Evolutionary conservation across 208 protist genomes (phyloP).

Genomic region (Novymonas esmeraldas): DNA sequence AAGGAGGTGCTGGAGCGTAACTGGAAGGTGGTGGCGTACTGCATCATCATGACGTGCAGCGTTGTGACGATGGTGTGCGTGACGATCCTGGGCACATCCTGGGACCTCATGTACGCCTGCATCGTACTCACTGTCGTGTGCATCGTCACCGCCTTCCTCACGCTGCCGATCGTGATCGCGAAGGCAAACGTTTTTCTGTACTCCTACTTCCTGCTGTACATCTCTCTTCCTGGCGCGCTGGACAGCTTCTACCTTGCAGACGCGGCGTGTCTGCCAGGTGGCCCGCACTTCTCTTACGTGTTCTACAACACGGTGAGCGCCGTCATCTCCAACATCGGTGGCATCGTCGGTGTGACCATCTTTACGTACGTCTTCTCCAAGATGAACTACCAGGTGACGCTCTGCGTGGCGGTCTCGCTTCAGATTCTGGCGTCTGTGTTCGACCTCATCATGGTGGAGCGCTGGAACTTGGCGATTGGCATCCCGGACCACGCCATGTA

Average conservation of each 20-base stretch:
- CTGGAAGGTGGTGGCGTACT: constrained; percentile 58
- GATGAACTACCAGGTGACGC: constrained; percentile 52
- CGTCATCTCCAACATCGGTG: constrained; percentile 48
- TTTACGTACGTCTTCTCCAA: constrained; percentile 67
- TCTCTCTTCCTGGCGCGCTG: constrained; percentile 58
- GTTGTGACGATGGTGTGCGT: constrained; percentile 42
- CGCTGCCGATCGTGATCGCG: constrained; percentile 53
- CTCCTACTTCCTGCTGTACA: constrained; percentile 46
- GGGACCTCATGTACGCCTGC: constrained; percentile 32
- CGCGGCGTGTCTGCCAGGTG: constrained; percentile 39
- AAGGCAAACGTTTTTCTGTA: constrained; percentile 66
- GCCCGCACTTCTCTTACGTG: constrained; percentile 62
- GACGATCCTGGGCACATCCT: constrained; percentile 40
- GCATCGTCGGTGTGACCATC: constrained; percentile 45
- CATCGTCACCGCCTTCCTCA: constrained; percentile 53
- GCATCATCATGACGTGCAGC: constrained; percentile 44
- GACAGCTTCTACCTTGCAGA: constrained; percentile 56
- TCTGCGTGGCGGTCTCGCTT: constrained; percentile 52
- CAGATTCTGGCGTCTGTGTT: constrained; percentile 55
- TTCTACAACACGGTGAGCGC: constrained; percentile 61
- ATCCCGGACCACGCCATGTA: constrained; percentile 75
- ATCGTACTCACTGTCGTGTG: constrained; percentile 33
- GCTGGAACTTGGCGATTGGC: constrained; percentile 62
- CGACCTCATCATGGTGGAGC: constrained; percentile 78
- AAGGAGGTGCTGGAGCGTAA: constrained; percentile 48